Percentiles rank a stretch among this genome's conserved stretches.
These are phyloP conservation scores for Backusella parvicylindrica DNA, from an alignment of 192 early-diverging fungal species.

Conservation along the genomic window DNA sequence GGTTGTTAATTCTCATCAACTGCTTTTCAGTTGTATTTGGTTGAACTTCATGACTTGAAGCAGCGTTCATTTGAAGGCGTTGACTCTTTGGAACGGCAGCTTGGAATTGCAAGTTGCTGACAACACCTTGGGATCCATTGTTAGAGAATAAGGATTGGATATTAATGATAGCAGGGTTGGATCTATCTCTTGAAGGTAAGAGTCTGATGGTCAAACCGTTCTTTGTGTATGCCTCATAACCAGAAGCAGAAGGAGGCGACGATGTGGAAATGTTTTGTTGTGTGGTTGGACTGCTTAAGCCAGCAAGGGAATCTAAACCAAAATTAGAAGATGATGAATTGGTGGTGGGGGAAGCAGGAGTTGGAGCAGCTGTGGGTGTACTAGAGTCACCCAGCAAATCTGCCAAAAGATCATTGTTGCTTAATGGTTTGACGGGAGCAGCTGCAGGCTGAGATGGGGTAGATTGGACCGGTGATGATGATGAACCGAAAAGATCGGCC, in stretches of 20 bases:
- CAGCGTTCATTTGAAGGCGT: conserved; percentile 81
- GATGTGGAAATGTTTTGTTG: conserved; percentile 15
- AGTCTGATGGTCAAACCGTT: conserved; percentile 78
- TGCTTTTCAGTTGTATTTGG: conserved; percentile 70
- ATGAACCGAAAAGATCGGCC: conserved; percentile 72
- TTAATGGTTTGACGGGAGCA: conserved; percentile 4
- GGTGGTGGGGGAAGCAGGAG: background rate
- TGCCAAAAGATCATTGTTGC: conserved; percentile 22
- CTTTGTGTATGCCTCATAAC: conserved; percentile 68
- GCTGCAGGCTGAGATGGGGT: background rate
- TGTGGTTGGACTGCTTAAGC: background rate
- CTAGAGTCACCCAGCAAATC: conserved; percentile 24
- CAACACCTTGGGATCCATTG: conserved; percentile 42
- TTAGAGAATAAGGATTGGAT: conserved; percentile 73
- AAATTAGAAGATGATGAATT: background rate
- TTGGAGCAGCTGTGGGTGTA: conserved; percentile 12
- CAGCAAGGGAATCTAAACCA: conserved; percentile 13
- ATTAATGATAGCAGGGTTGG: conserved; percentile 55
- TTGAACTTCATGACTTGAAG: conserved; percentile 62
- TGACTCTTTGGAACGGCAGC: conserved; percentile 95
- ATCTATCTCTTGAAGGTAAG: conserved; percentile 64
- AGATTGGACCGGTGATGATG: conserved; percentile 24
- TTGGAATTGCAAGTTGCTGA: conserved; percentile 74
- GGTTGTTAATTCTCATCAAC: conserved; percentile 83
- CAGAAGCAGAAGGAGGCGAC: background rate